Conservation (phyloP, 78 protist genomes). For the Dictyostelium firmibasis region DNA sequence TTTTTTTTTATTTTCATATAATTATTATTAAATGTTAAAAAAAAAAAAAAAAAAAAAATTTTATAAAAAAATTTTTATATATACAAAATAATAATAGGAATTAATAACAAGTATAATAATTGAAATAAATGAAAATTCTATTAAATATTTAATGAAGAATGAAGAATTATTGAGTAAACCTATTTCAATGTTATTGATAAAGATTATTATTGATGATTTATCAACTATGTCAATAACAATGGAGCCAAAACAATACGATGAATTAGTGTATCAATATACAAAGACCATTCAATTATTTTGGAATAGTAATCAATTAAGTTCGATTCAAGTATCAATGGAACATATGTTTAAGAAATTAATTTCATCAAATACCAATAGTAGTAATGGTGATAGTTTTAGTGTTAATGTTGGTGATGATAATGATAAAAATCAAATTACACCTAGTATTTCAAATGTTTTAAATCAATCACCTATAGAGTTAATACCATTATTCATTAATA, state of each 20-base stretch:
- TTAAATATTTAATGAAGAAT: neutral
- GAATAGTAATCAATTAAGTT: slow-evolving; percentile 3
- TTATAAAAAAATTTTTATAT: too few relatives aligned
- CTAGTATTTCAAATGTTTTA: slow-evolving; percentile 7
- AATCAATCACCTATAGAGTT: slow-evolving; percentile 25
- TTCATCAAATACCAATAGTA: neutral
- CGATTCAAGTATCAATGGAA: neutral
- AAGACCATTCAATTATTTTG: neutral
- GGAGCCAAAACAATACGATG: neutral
- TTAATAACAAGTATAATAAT: neutral
- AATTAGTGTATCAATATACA: neutral
- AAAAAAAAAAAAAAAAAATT: too few relatives aligned
- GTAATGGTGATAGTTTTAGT: too few relatives aligned
- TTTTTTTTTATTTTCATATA: too few relatives aligned
- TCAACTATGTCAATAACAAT: neutral
- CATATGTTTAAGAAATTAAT: neutral
- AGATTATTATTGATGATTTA: neutral
- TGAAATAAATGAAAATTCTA: neutral
- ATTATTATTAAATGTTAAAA: too few relatives aligned
- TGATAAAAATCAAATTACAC: neutral
- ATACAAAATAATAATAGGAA: too few relatives aligned
- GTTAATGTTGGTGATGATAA: too few relatives aligned
- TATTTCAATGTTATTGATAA: neutral
- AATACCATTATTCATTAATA: neutral
- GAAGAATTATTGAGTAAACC: neutral